phyloP scores from a whole-genome alignment of 108 stramenopile species.

The Cylindrotheca closterium region DNA sequence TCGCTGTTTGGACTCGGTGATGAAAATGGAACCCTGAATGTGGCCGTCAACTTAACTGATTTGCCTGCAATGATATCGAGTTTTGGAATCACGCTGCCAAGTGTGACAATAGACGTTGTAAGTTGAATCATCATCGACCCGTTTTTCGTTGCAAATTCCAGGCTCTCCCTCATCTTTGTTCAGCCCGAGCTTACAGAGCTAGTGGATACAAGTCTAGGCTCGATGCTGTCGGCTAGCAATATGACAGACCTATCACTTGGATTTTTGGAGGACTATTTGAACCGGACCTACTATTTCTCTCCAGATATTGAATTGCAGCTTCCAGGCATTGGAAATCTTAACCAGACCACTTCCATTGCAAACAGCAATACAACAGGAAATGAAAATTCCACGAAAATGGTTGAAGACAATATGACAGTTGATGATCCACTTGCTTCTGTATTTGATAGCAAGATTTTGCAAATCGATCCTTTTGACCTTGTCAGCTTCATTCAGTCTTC shows the following conservation, averaged over 20 bases:
- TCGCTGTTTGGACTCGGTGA: background rate
- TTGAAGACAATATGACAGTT: background rate
- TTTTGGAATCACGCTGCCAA: background rate
- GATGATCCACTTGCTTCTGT: background rate
- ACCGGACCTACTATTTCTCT: conserved; percentile 6
- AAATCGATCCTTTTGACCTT: background rate
- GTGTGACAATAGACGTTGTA: background rate
- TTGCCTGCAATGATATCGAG: background rate
- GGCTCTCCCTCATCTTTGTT: no score
- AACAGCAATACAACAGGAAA: background rate
- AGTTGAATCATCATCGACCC: no score
- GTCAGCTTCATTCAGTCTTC: background rate
- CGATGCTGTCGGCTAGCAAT: background rate
- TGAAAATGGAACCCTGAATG: background rate
- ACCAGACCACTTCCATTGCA: background rate
- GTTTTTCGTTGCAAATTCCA: no score
- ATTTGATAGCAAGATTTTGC: background rate
- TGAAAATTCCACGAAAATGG: background rate
- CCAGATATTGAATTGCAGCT: no score
- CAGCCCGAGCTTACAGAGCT: background rate
- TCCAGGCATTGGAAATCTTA: no score
- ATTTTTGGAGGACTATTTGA: background rate
- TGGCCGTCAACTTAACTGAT: background rate
- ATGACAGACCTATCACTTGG: background rate
- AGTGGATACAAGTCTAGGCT: background rate